Conservation (phyloP, 495 filamentous ascomycete genomes). For the Neurospora terricola region DNA sequence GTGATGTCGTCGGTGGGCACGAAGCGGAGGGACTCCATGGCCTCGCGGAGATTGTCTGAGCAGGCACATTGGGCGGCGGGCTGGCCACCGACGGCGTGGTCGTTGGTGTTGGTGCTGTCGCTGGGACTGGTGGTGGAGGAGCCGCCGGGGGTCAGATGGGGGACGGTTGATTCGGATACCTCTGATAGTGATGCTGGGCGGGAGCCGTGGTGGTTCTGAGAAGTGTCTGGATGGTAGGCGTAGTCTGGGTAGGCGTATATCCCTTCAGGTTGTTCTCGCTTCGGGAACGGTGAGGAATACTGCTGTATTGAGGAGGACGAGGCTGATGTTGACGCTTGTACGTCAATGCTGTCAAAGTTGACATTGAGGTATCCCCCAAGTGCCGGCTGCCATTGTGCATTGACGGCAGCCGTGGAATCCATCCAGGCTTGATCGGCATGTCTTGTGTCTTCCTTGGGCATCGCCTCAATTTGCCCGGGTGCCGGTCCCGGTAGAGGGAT, state of each 20-base stretch:
- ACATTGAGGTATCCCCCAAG: neutral
- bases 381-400: neutral
- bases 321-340: neutral
- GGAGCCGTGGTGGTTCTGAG: neutral
- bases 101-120: neutral
- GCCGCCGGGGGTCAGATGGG: neutral
- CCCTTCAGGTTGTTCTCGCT: neutral
- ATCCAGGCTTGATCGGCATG: neutral
- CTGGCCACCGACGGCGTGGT: neutral
- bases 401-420: neutral
- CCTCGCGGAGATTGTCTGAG: constrained; percentile 30
- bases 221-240: neutral
- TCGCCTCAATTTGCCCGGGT: neutral
- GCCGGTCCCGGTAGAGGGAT: neutral
- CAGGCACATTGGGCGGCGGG: constrained; percentile 23
- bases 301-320: neutral
- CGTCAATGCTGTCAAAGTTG: neutral
- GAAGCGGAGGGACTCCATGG: constrained; percentile 35
- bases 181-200: neutral
- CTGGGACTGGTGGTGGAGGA: neutral
- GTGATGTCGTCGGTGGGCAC: constrained; percentile 32
- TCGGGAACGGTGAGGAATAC: neutral
- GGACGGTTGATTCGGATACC: neutral
- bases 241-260: neutral
- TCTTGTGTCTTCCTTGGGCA: neutral